Evolutionary conservation across 1,284 basidiomycete species (phyloP).

Genomic region (Fomitopsis palustris): DNA sequence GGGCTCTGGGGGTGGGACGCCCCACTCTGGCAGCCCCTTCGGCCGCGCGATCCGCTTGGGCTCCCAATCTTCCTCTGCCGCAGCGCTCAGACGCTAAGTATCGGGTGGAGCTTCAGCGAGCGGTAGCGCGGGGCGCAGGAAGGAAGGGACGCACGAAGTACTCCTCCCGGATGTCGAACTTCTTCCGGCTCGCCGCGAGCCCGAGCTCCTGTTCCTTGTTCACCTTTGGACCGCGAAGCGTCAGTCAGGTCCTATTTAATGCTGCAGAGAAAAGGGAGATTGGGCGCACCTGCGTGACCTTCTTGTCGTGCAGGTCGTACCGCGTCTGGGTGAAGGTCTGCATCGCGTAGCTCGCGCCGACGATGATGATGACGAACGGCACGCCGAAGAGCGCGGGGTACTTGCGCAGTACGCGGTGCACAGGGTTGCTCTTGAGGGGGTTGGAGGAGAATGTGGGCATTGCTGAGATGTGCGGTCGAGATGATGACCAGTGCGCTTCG

Average conservation of each 20-base stretch:
- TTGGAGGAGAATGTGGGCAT: slow-evolving; percentile 64
- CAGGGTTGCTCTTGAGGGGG: slow-evolving; percentile 42
- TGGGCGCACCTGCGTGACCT: slow-evolving; percentile 62
- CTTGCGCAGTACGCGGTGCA: slow-evolving; percentile 47
- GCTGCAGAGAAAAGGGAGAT: not conserved
- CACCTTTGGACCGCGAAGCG: slow-evolving; percentile 41
- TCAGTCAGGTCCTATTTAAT: not conserved
- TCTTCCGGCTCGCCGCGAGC: slow-evolving; percentile 76
- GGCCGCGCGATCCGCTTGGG: slow-evolving; percentile 83
- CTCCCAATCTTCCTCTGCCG: slow-evolving; percentile 77
- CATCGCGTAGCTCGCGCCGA: slow-evolving; percentile 85
- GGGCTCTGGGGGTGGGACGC: slow-evolving; percentile 65
- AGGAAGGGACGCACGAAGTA: slow-evolving; percentile 75
- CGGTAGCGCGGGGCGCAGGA: not conserved
- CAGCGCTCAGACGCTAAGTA: slow-evolving; percentile 68
- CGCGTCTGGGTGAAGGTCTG: slow-evolving; percentile 85
- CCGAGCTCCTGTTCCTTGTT: slow-evolving; percentile 83
- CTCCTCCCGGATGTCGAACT: slow-evolving; percentile 92
- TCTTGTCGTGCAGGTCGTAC: slow-evolving; percentile 86
- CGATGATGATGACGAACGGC: slow-evolving; percentile 85
- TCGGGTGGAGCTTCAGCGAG: slow-evolving; percentile 5
- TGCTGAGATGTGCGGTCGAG: not conserved
- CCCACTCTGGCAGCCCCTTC: slow-evolving; percentile 85
- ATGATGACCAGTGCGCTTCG: not conserved
- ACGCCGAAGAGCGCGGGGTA: slow-evolving; percentile 79